Percentiles rank a stretch among this genome's conserved stretches.
Conservation (phyloP, 208 protist species). For the Porcisia deanei region DNA sequence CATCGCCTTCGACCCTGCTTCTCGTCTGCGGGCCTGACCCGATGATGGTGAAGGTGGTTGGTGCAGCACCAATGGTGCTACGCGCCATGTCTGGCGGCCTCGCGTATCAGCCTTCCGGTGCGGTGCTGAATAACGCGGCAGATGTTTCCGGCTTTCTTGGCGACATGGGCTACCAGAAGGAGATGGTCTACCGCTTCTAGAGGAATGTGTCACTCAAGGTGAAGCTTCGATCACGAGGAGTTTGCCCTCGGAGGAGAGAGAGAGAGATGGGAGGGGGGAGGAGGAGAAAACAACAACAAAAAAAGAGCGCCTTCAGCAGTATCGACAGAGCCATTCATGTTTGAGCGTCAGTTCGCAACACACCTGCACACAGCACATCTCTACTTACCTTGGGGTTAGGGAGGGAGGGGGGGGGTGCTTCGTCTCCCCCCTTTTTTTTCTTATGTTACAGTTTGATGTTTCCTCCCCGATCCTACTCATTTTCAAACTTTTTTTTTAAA, state of each 20-base stretch:
- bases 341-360: too few relatives aligned
- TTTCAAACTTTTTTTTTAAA: not conserved
- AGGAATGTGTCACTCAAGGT: not conserved
- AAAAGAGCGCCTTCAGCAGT: not conserved
- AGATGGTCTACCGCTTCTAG: conserved; percentile 89
- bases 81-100: conserved; percentile 72
- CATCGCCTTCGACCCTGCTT: conserved; percentile 67
- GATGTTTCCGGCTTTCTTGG: conserved; percentile 81
- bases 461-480: not conserved
- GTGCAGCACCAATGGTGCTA: conserved; percentile 53
- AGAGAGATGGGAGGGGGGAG: not conserved
- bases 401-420: not conserved
- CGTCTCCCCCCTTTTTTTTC: not conserved
- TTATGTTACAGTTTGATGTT: not conserved
- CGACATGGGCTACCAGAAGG: conserved; percentile 72
- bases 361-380: too few relatives aligned
- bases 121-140: conserved; percentile 75
- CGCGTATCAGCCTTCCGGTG: conserved; percentile 76
- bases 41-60: conserved; percentile 84
- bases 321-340: too few relatives aligned
- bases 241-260: not conserved
- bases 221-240: not conserved
- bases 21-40: conserved; percentile 88
- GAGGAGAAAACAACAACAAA: conserved; percentile 6
- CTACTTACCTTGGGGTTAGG: too few relatives aligned